These are phyloP conservation scores for Rhynchosporium graminicola DNA, from an alignment of 2,329 filamentous ascomycete species.

Conservation along the genomic window DNA sequence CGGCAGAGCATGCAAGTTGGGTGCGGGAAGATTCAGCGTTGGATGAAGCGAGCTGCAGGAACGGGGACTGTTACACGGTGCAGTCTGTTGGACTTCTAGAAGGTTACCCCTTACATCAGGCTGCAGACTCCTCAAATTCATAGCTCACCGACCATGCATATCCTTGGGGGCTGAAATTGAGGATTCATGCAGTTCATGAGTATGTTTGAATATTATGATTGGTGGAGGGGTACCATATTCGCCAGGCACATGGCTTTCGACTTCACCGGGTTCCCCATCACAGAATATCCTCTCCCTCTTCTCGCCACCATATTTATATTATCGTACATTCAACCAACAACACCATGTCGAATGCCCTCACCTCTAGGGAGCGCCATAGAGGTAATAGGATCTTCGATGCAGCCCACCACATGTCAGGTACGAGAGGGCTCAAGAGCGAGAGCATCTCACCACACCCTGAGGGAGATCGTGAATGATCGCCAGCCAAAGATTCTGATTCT, in stretches of 20 bases:
- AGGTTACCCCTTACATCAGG: conserved; percentile 6
- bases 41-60: conserved; percentile 9
- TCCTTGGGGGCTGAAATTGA: background rate
- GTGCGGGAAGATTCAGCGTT: background rate
- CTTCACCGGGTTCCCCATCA: background rate
- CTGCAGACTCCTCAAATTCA: background rate
- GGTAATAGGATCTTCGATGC: background rate
- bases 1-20: background rate
- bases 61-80: background rate
- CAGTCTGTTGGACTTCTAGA: background rate
- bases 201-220: background rate
- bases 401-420: background rate
- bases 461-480: background rate
- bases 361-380: background rate
- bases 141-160: background rate
- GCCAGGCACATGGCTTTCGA: conserved; percentile 1
- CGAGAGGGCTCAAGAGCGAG: background rate
- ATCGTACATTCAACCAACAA: background rate
- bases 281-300: background rate
- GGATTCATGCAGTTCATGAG: background rate
- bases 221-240: background rate
- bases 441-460: background rate
- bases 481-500: background rate
- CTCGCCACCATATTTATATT: background rate
- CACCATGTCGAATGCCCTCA: background rate